Evolutionary conservation across 495 filamentous ascomycete species (phyloP), one percentile per base, ranked within the genome.

Genomic region (Haplographium delicatum): DNA sequence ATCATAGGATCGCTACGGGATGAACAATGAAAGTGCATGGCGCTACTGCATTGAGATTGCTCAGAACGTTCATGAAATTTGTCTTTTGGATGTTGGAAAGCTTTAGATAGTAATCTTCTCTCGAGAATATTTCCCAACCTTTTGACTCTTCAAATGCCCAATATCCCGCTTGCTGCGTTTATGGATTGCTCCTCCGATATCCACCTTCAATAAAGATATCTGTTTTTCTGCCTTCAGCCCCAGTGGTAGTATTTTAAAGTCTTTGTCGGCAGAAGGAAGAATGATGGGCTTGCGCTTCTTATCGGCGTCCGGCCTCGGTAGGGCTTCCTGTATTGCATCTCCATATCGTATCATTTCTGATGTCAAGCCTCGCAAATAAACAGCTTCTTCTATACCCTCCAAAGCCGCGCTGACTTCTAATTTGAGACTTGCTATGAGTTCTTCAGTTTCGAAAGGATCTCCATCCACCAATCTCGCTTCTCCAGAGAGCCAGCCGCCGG

Each of bases 401-500:
- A 93, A 69, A 0, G 87, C 86, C 13, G 83, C 83, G 15, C 82
- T 84, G 45, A 91, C 74, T 56, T 93, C 88, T 4, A 80, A 72
- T 55, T 80, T 80, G 66, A 95, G 80, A 48, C 82, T 75, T 1
- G 71, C 62, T 38, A 91, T 79, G 43, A 86, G 74, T 57, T 85
- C 80, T 37, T 81, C 78, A 3, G 73, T 68, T 18, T 80, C 65
- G 22, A 75, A 69, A 40, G 44, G 56, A 44, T 65, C 62, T 3
- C 57, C 64, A 18, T 73, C 71, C 5, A 70, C 66, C n/a, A 74
- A 56, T 34, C 73, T 65, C 4, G 73, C 65, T 24, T 76, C 73
- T 28, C 80, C 81, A 5, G 81, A 70, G 44, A 95, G 79, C 86
- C 87, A 96, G 24, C 88, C 88, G 10, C 78, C 83, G 15, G 86